A percentile compares a stretch with the other conserved stretches of the same genome.
Evolutionary conservation across 306 rosid genomes (phyloP).

Genomic region (Lagenaria siceraria): DNA sequence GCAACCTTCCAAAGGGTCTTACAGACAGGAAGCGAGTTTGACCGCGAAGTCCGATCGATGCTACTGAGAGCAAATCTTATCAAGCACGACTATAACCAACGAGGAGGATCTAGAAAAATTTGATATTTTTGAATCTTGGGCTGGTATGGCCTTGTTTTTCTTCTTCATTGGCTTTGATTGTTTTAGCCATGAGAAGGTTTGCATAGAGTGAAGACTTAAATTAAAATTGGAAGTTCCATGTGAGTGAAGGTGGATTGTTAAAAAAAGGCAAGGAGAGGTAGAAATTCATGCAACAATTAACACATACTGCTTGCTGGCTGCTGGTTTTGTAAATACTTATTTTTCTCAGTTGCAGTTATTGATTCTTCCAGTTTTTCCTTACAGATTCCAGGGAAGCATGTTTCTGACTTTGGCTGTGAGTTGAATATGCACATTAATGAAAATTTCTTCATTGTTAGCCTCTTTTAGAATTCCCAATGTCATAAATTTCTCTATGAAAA

Average conservation of each 20-base stretch:
- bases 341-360: conserved; percentile 18
- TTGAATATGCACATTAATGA: background rate
- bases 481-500: too few species aligned
- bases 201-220: background rate
- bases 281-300: conserved; percentile 20
- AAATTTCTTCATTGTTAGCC: background rate
- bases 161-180: background rate
- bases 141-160: background rate
- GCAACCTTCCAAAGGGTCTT: conserved; percentile 89
- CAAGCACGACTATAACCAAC: conserved; percentile 60
- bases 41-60: conserved; percentile 77
- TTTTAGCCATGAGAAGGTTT: background rate
- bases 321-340: conserved; percentile 37
- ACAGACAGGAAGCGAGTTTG: conserved; percentile 73
- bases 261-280: conserved; percentile 6
- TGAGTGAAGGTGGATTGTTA: conserved; percentile 14
- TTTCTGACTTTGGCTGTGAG: background rate
- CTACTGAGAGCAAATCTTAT: conserved; percentile 83
- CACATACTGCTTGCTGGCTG: conserved; percentile 14
- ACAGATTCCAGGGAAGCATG: background rate
- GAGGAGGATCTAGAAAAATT: conserved; percentile 49
- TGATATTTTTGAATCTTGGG: conserved; percentile 19
- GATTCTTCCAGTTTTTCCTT: conserved; percentile 5
- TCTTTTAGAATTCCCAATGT: background rate
- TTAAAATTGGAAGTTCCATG: background rate